These are phyloP conservation scores for Geotrichum fermentans DNA, from an alignment of 1,139 yeast genomes.

Conservation along the genomic window DNA sequence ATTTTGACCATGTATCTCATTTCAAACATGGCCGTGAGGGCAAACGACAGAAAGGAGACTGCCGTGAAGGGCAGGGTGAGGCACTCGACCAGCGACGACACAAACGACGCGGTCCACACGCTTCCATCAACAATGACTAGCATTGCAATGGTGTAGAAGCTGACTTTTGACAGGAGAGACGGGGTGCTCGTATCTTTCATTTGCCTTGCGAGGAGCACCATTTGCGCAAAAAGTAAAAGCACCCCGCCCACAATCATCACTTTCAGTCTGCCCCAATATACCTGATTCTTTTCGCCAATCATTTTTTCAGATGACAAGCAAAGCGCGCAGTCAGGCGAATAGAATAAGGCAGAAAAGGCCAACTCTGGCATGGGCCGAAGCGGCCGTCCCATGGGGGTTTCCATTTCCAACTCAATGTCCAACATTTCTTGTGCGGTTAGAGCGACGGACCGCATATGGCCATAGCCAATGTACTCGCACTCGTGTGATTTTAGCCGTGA, in stretches of 20 bases:
- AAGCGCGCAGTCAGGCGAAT: slow-evolving; percentile 87
- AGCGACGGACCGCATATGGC: slow-evolving; percentile 62
- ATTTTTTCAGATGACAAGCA: slow-evolving; percentile 43
- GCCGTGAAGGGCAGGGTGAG: slow-evolving; percentile 64
- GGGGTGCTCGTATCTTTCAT: slow-evolving; percentile 72
- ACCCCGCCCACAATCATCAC: slow-evolving; percentile 40
- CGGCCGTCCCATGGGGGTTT: slow-evolving; percentile 72
- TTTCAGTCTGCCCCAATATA: slow-evolving; percentile 41
- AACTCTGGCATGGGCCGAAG: slow-evolving; percentile 55
- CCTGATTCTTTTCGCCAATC: slow-evolving; percentile 57
- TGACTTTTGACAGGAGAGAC: slow-evolving; percentile 65
- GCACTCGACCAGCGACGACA: slow-evolving; percentile 52
- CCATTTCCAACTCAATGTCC: slow-evolving; percentile 65
- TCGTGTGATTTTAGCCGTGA: slow-evolving; percentile 34
- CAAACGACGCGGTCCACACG: slow-evolving; percentile 55
- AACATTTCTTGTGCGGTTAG: slow-evolving; percentile 49
- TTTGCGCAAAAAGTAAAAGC: slow-evolving; percentile 46
- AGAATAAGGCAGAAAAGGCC: slow-evolving; percentile 53
- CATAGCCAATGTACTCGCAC: slow-evolving; percentile 68
- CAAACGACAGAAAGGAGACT: slow-evolving; percentile 63
- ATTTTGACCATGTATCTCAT: slow-evolving; percentile 68
- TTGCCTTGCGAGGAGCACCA: slow-evolving; percentile 54
- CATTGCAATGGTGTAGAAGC: slow-evolving; percentile 55
- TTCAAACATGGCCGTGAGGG: slow-evolving; percentile 71
- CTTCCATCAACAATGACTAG: slow-evolving; percentile 64